Percentiles rank a stretch among this genome's conserved stretches.
Evolutionary conservation across 441 rosid genomes (phyloP).

Genomic region (Syzygium syzygioides): DNA sequence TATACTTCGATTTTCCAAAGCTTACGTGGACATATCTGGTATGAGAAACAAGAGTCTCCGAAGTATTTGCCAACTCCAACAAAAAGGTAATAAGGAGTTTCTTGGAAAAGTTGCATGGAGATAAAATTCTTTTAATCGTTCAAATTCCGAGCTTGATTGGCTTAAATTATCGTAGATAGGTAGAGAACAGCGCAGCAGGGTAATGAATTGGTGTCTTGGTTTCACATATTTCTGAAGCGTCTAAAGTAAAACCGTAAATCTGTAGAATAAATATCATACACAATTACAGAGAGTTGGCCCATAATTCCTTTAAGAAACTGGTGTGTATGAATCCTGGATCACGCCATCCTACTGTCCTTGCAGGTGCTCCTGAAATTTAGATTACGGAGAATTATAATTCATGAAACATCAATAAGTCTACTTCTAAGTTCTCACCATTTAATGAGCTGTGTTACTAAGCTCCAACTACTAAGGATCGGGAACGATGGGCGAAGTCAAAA

Average conservation of each 20-base stretch:
- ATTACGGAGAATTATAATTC: background rate
- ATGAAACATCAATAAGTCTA: background rate
- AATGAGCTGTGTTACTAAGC: background rate
- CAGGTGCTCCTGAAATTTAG: slow-evolving; percentile 54
- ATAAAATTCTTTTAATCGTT: too few relatives aligned
- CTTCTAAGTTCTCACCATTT: background rate
- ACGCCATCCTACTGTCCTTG: slow-evolving; percentile 92
- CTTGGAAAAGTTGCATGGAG: too few relatives aligned
- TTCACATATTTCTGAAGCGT: background rate
- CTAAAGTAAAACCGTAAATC: background rate
- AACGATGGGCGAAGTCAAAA: background rate
- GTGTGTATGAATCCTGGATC: slow-evolving; percentile 92
- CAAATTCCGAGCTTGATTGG: too few relatives aligned
- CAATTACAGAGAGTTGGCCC: slow-evolving; percentile 57
- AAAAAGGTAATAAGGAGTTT: too few relatives aligned
- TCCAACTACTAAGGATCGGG: background rate
- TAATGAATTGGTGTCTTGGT: background rate
- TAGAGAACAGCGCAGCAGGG: background rate
- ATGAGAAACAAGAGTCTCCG: too few relatives aligned
- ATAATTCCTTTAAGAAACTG: slow-evolving; percentile 61
- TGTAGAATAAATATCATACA: background rate
- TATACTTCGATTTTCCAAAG: too few relatives aligned
- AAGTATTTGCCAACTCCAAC: too few relatives aligned
- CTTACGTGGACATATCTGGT: too few relatives aligned
- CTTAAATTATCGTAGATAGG: too few relatives aligned